Percentiles rank a stretch among this genome's conserved stretches.
Evolutionary conservation across 495 filamentous ascomycete genomes (phyloP).

Genomic region (Choiromyces venosus): DNA sequence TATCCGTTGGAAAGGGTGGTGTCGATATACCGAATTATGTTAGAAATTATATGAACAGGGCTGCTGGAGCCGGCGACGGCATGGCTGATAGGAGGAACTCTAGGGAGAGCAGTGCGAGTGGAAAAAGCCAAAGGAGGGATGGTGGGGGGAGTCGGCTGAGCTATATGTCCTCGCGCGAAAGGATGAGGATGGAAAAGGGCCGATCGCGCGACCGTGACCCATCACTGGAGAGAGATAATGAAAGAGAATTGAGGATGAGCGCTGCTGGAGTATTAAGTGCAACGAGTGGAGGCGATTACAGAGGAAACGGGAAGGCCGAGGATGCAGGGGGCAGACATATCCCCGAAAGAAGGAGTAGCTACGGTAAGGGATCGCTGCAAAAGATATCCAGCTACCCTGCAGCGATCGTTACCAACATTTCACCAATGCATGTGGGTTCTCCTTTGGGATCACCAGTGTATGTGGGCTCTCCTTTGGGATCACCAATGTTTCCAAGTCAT

Average conservation of each 20-base stretch:
- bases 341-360: constrained; percentile 35
- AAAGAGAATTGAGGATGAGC: constrained; percentile 35
- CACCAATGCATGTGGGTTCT: constrained; percentile 17
- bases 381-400: constrained; percentile 21
- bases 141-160: constrained; percentile 26
- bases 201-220: constrained; percentile 2
- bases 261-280: constrained; percentile 29
- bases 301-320: constrained; percentile 26
- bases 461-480: constrained; percentile 31
- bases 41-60: constrained; percentile 41
- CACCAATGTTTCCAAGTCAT: constrained; percentile 31
- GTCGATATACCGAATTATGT: constrained; percentile 46
- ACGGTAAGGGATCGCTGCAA: constrained; percentile 37
- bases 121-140: constrained; percentile 26
- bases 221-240: constrained; percentile 18
- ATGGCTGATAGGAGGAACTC: constrained; percentile 45
- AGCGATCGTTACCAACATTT: constrained; percentile 16
- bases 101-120: constrained; percentile 26
- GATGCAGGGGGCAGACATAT: constrained; percentile 33
- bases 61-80: constrained; percentile 47
- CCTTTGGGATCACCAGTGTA: constrained; percentile 36
- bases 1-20: constrained; percentile 48
- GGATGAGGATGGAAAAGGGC: constrained; percentile 36
- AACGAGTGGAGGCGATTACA: constrained; percentile 14
- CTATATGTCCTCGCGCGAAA: constrained; percentile 37